phyloP scores from a whole-genome alignment of 192 early-diverging fungal species.

The Dissophora ornata region DNA sequence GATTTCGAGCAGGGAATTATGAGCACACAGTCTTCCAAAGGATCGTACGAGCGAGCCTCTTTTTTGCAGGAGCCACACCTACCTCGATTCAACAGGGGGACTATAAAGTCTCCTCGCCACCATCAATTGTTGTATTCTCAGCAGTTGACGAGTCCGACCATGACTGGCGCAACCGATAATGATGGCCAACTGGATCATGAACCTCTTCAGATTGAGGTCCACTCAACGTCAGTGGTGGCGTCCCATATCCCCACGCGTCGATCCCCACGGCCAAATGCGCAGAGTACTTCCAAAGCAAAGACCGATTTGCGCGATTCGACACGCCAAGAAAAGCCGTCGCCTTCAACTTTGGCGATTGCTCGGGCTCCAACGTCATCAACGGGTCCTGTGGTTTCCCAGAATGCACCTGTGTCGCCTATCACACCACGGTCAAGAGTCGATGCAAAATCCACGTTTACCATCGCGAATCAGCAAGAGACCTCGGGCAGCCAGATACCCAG shows the following conservation, averaged over 20 bases:
- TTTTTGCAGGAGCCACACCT: conserved; percentile 9
- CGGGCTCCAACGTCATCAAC: background rate
- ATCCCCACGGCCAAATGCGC: background rate
- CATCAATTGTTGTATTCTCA: conserved; percentile 12
- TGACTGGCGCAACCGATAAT: background rate
- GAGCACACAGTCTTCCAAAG: conserved; percentile 14
- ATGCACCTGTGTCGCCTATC: background rate
- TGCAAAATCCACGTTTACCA: background rate
- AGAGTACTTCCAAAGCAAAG: background rate
- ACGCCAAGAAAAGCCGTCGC: conserved; percentile 9
- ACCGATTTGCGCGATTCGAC: background rate
- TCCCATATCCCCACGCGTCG: background rate
- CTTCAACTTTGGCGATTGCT: conserved; percentile 7
- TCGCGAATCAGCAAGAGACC: no score
- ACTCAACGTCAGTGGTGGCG: background rate
- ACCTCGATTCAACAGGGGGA: conserved; percentile 16
- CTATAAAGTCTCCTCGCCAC: conserved; percentile 1
- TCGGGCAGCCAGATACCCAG: no score
- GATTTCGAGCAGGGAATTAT: conserved; percentile 14
- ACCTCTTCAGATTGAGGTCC: conserved; percentile 20
- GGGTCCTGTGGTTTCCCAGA: background rate
- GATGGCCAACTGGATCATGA: background rate
- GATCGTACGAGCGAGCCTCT: conserved; percentile 19
- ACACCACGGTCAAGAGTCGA: background rate
- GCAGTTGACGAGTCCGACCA: conserved; percentile 11